A percentile compares a stretch with the other conserved stretches of the same genome.
These are phyloP conservation scores for Camellia oleifera DNA, from an alignment of 179 eudicot genomes.

Conservation along the genomic window DNA sequence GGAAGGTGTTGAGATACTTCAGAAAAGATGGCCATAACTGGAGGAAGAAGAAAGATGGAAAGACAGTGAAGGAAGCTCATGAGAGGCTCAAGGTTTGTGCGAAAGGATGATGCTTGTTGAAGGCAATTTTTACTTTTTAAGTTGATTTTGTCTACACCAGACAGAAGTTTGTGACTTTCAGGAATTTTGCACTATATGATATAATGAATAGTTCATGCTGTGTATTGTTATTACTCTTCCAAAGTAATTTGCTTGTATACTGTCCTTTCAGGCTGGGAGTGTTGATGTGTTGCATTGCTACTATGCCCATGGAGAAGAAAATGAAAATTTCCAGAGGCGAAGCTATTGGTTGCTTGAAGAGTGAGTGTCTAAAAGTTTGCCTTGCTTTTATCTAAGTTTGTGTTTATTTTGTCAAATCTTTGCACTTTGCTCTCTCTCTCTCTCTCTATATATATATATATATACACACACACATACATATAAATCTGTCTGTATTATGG, in stretches of 20 bases:
- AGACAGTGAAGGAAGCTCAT: conserved; percentile 74
- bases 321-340: conserved; percentile 67
- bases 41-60: conserved; percentile 81
- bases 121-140: neutral
- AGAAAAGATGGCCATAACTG: conserved; percentile 73
- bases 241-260: neutral
- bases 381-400: neutral
- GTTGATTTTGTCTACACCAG: neutral
- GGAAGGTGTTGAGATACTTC: conserved; percentile 62
- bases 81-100: conserved; percentile 60
- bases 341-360: conserved; percentile 81
- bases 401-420: conserved; percentile 7
- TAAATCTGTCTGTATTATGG: too few relatives aligned
- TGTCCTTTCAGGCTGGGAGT: conserved; percentile 53
- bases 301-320: conserved; percentile 75
- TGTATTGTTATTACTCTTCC: conserved; percentile 2
- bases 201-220: neutral
- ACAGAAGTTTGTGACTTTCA: conserved; percentile 4
- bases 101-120: neutral
- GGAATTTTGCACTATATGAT: neutral
- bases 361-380: conserved; percentile 32
- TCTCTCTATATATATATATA: neutral
- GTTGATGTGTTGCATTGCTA: conserved; percentile 73
- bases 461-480: neutral
- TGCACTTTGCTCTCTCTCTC: conserved; percentile 13